Conservation (phyloP, 2,329 filamentous ascomycete species). For the Lachnellula cervina region DNA sequence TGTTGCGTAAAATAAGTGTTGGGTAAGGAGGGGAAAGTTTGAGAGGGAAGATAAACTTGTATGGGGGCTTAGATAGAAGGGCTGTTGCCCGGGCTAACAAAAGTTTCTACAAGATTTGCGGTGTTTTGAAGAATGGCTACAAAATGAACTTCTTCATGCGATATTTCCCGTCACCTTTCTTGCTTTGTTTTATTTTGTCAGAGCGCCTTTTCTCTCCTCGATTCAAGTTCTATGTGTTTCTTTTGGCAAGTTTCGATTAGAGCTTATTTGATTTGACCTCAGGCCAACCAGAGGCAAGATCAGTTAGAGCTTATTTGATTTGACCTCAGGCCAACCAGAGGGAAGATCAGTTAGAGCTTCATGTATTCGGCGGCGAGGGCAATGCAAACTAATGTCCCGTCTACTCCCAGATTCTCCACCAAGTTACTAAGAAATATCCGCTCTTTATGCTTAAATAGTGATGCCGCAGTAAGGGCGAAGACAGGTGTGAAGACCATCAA, state of each 20-base stretch:
- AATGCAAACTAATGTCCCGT: not conserved
- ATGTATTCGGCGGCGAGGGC: slow-evolving; percentile 15
- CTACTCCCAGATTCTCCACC: not conserved
- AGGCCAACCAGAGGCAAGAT: not conserved
- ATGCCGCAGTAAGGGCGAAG: not conserved
- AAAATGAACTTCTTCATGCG: too few relatives aligned
- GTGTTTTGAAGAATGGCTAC: not conserved
- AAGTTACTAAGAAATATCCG: not conserved
- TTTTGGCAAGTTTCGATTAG: too few relatives aligned
- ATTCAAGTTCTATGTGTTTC: too few relatives aligned
- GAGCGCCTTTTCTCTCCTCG: too few relatives aligned
- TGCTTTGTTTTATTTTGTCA: too few relatives aligned
- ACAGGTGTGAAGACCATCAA: not conserved
- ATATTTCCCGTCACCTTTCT: too few relatives aligned
- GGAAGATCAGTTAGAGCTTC: not conserved
- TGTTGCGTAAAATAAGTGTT: slow-evolving; percentile 42
- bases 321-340: not conserved
- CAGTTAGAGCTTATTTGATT: not conserved
- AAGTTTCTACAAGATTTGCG: not conserved
- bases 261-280: not conserved
- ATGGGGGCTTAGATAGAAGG: not conserved
- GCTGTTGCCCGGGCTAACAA: not conserved
- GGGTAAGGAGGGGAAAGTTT: not conserved
- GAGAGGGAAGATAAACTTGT: not conserved
- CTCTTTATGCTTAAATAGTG: not conserved